Evolutionary conservation across 75 land plant genomes (phyloP).

Genomic region (Pinus albicaulis): DNA sequence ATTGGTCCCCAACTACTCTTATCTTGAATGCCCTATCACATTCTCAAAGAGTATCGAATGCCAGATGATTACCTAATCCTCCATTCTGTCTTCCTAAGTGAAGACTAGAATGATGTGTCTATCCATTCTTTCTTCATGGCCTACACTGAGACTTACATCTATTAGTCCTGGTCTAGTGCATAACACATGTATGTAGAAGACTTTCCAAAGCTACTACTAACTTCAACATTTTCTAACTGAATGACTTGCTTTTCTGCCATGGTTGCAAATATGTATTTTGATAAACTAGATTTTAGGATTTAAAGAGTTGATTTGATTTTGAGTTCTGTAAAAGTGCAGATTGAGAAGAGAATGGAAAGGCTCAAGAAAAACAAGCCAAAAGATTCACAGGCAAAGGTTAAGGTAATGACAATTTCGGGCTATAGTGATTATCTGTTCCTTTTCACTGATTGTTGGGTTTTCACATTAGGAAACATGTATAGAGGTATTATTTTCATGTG

Average conservation of each 20-base stretch:
- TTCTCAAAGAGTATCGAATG: no score
- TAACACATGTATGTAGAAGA: no score
- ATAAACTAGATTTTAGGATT: background rate
- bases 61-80: no score
- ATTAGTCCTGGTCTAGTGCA: no score
- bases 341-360: constrained; percentile 96
- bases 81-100: no score
- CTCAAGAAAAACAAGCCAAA: constrained; percentile 85
- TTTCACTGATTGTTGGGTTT: background rate
- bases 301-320: constrained; percentile 19
- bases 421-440: background rate
- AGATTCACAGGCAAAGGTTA: constrained; percentile 86
- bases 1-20: no score
- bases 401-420: constrained; percentile 34
- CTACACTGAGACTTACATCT: no score
- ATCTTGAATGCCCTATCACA: no score
- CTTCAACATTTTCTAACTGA: background rate
- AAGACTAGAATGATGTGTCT: no score
- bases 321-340: constrained; percentile 56
- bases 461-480: background rate
- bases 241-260: background rate
- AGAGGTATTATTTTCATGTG: background rate
- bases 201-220: no score
- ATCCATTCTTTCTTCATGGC: no score
- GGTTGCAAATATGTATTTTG: constrained; percentile 1